These are phyloP conservation scores for Zea mays DNA, from an alignment of 176 grass and related monocot genomes.

Conservation along the genomic window DNA sequence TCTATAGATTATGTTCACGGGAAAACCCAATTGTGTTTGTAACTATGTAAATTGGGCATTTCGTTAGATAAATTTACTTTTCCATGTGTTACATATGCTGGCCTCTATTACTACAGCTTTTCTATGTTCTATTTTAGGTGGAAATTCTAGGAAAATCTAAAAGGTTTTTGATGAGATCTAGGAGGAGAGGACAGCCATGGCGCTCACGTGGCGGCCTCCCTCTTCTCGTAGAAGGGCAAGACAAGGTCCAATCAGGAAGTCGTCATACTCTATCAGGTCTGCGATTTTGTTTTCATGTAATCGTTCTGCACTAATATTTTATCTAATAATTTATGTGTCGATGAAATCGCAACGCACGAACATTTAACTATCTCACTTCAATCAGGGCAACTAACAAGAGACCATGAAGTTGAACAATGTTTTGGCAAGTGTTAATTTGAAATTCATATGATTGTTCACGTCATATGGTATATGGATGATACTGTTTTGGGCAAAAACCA, in stretches of 20 bases:
- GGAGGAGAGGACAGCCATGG: too few relatives aligned
- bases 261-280: too few relatives aligned
- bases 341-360: too few relatives aligned
- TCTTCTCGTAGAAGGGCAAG: too few relatives aligned
- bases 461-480: not conserved
- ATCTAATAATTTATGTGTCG: too few relatives aligned
- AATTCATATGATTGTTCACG: slow-evolving; percentile 8
- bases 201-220: too few relatives aligned
- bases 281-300: too few relatives aligned
- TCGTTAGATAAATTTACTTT: slow-evolving; percentile 36
- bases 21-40: slow-evolving; percentile 18
- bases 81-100: slow-evolving; percentile 35
- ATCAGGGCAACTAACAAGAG: too few relatives aligned
- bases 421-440: not conserved
- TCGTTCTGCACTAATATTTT: too few relatives aligned
- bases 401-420: too few relatives aligned
- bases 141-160: not conserved
- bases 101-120: not conserved
- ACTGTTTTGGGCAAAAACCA: not conserved
- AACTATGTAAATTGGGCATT: not conserved
- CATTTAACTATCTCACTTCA: too few relatives aligned
- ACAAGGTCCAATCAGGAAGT: too few relatives aligned
- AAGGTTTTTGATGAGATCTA: not conserved
- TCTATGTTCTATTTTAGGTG: not conserved
- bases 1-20: not conserved